Evolutionary conservation across 75 land plant species (phyloP).

Genomic region (Selaginella moellendorffii): DNA sequence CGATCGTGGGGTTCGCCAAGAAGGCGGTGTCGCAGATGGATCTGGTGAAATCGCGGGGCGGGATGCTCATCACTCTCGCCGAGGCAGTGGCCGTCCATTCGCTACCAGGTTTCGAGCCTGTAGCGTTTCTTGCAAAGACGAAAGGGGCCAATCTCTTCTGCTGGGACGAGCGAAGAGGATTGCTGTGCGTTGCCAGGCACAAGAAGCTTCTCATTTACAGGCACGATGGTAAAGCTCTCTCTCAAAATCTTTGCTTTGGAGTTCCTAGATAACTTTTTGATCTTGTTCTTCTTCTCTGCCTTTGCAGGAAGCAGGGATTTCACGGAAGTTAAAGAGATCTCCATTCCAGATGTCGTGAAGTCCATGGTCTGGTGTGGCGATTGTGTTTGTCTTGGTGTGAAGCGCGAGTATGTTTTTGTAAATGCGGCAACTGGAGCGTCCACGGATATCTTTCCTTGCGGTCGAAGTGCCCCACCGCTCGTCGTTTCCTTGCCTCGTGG

Average conservation of each 20-base stretch:
- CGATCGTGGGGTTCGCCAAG: constrained; percentile 50
- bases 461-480: constrained; percentile 66
- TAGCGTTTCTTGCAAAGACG: constrained; percentile 56
- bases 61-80: constrained; percentile 64
- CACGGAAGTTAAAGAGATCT: constrained; percentile 78
- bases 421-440: constrained; percentile 61
- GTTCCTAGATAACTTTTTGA: not conserved
- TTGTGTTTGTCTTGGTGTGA: constrained; percentile 66
- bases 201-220: constrained; percentile 63
- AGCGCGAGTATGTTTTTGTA: constrained; percentile 64
- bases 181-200: constrained; percentile 63
- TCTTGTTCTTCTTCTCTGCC: not conserved
- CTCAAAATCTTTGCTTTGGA: too few species aligned
- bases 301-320: constrained; percentile 68
- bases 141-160: constrained; percentile 61
- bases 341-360: constrained; percentile 65
- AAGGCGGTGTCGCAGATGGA: constrained; percentile 44
- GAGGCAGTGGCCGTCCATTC: constrained; percentile 62
- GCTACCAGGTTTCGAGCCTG: constrained; percentile 64
- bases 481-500: constrained; percentile 69
- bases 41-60: constrained; percentile 38
- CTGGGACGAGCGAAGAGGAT: constrained; percentile 84
- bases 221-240: constrained; percentile 46
- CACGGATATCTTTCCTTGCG: constrained; percentile 78
- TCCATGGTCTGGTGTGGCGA: constrained; percentile 91